Base-by-base conservation (phyloP, 2,329 filamentous ascomycete species). In the Orbilia quercus region DNA sequence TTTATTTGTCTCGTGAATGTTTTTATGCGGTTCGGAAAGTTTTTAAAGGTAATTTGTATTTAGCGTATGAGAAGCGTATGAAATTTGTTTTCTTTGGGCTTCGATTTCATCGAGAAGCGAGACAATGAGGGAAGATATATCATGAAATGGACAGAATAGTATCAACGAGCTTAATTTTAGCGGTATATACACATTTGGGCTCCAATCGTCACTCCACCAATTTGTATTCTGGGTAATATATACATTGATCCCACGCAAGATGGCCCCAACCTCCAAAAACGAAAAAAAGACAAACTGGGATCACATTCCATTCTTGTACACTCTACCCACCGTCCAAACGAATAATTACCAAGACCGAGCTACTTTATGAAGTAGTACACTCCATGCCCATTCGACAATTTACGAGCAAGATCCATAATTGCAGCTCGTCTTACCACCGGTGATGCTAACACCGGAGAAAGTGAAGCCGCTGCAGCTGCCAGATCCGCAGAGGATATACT, bases 381-480 rank as follows among this genome's bases (percentile, higher is more conserved):
- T 20, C 31, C 14, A 18, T 44, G 12, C 12, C 0, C 18, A 9
- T 28, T 7, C 12, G n/a, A 36, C 23, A 6, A 51, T 53, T 44
- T 63, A 63, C 20, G 58, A 47, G 23, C 58, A 63, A 12, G 58
- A 63, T 53, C 58, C 58, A 23, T 63, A 63, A 23, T 63, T 63
- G 47, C 58, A 63, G 47, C 58, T 63, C 3, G 76, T 82, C 77
- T 83, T 82, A 58, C 86, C 86, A 48, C 86, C 86, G 18, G 84
- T 84, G 34, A 87, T 80, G 50, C 74, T 78, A 70, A 84, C 82
- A 57, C 80, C 81, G 11, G 78, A 80, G 84, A 84, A 87, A 14
- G 82, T 84, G 84, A 85, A 88, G 79, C 82, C 80, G 6, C 80
- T 82, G 79, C 84, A 86, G 45, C 78, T 79, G 11, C 82, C 86